Evolutionary conservation across 2,329 filamentous ascomycete species (phyloP).

Genomic region (Apiospora sp.): DNA sequence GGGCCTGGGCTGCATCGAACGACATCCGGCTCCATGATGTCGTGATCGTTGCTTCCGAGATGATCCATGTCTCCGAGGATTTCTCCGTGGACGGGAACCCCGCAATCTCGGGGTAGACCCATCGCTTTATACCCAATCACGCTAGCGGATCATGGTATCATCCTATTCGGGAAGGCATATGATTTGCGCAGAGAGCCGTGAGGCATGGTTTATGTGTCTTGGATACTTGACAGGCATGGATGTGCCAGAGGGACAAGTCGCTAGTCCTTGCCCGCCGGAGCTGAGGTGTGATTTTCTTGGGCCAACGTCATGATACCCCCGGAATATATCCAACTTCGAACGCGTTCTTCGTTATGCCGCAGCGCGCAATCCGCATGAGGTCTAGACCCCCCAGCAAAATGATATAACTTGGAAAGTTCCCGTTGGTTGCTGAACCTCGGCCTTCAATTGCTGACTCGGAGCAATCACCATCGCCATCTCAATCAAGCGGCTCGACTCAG

Average conservation of each 20-base stretch:
- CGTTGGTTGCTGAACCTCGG: neutral
- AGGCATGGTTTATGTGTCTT: neutral
- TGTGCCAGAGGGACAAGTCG: neutral
- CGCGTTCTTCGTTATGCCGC: neutral
- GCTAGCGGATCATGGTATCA: constrained; percentile 27
- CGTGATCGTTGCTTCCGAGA: constrained; percentile 22
- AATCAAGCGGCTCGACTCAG: neutral
- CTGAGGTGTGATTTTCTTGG: neutral
- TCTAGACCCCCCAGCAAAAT: neutral
- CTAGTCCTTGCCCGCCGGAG: neutral
- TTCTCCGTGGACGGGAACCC: constrained; percentile 28
- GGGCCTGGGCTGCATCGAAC: constrained; percentile 22
- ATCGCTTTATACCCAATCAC: constrained; percentile 11
- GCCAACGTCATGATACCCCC: neutral
- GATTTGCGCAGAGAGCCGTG: neutral
- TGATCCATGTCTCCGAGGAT: constrained; percentile 28
- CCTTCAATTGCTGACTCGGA: neutral
- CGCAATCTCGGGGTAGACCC: constrained; percentile 26
- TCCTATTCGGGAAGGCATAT: constrained; percentile 7
- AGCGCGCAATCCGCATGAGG: neutral
- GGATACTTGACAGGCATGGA: neutral
- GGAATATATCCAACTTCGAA: neutral
- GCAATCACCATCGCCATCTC: neutral
- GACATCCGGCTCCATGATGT: constrained; percentile 29
- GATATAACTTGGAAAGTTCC: neutral